phyloP scores from a whole-genome alignment of 768 basidiomycete genomes.

The Lentinula boryana region DNA sequence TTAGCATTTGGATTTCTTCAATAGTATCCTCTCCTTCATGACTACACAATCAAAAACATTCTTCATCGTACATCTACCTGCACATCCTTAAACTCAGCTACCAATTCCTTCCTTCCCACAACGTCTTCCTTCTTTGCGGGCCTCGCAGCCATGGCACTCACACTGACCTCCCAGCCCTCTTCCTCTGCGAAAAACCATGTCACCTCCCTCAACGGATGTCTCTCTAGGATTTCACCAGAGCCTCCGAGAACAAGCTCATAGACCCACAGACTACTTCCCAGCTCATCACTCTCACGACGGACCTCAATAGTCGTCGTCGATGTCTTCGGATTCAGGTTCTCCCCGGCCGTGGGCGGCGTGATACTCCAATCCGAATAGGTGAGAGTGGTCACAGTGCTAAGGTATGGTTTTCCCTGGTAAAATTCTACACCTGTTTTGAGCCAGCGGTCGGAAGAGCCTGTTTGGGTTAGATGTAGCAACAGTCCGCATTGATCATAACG shows the following conservation, averaged over 20 bases:
- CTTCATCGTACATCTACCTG: neutral
- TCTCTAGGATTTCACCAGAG: neutral
- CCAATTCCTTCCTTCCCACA: neutral
- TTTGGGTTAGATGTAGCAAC: neutral
- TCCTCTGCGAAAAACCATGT: constrained; percentile 10
- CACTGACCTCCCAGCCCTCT: constrained; percentile 7
- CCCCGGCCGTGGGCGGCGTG: neutral
- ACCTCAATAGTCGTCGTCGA: constrained; percentile 6
- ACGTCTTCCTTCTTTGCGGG: constrained; percentile 4
- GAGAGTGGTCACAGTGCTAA: constrained; percentile 5
- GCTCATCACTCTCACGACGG: constrained; percentile 5
- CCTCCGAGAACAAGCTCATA: constrained; percentile 5
- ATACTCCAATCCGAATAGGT: constrained; percentile 9
- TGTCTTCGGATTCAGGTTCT: neutral
- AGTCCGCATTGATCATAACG: constrained; percentile 3
- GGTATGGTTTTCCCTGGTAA: constrained; percentile 5
- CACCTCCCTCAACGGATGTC: constrained; percentile 6
- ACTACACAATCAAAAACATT: neutral
- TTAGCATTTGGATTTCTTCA: too few relatives aligned
- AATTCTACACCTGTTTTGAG: constrained; percentile 8
- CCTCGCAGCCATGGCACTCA: constrained; percentile 6
- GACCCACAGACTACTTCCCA: constrained; percentile 7
- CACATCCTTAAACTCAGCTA: neutral
- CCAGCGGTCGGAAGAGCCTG: constrained; percentile 2
- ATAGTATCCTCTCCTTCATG: too few relatives aligned